These are phyloP conservation scores for Colletotrichum aenigma DNA, from an alignment of 2,329 filamentous ascomycete species.

Conservation along the genomic window DNA sequence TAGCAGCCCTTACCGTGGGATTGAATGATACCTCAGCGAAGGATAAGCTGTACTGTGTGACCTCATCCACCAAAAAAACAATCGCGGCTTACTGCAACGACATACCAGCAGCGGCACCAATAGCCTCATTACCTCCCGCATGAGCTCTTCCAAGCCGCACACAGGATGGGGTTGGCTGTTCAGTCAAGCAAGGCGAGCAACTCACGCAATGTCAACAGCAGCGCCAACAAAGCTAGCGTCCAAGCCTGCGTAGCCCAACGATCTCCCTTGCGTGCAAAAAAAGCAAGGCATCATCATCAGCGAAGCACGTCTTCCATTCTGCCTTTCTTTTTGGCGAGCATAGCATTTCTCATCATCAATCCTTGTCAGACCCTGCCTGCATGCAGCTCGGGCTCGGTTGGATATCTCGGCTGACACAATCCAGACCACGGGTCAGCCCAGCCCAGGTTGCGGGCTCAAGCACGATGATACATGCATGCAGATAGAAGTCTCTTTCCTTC, in stretches of 20 bases:
- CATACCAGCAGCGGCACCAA: not conserved
- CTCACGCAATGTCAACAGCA: not conserved
- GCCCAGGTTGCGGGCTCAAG: not conserved
- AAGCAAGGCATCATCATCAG: not conserved
- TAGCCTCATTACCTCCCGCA: not conserved
- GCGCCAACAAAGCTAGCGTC: not conserved
- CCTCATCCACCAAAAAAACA: not conserved
- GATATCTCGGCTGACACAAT: not conserved
- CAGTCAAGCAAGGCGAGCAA: not conserved
- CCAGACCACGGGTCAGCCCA: not conserved
- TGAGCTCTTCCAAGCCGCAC: not conserved
- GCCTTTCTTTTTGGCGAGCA: not conserved
- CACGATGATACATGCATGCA: not conserved
- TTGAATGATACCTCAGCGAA: not conserved
- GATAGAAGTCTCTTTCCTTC: not conserved
- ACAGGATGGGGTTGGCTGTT: not conserved
- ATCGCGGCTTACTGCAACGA: not conserved
- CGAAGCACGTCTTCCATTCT: not conserved
- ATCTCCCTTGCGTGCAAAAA: not conserved
- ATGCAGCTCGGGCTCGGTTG: constrained; percentile 4
- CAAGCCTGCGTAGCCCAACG: not conserved
- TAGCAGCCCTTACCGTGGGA: not conserved
- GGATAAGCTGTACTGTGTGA: constrained; percentile 14
- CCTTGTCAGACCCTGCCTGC: constrained; percentile 19
- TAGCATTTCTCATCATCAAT: not conserved